phyloP scores from a whole-genome alignment of 148 eudicot genomes.

The Fallopia convolvulus region DNA sequence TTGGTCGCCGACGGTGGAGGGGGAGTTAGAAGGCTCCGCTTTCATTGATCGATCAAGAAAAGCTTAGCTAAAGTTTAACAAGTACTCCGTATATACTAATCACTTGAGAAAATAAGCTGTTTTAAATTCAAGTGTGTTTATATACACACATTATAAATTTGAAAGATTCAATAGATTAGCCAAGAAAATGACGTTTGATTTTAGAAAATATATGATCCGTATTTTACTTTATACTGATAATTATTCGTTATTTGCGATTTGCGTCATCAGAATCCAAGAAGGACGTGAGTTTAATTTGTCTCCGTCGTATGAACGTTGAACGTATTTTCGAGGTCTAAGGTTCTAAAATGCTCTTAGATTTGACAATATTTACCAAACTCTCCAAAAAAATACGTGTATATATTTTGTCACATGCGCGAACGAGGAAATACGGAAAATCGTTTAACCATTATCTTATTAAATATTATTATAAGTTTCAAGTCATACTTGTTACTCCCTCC shows the following conservation, averaged over 20 bases:
- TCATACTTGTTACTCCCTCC: no score
- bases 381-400: not conserved
- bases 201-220: not conserved
- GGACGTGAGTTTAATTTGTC: not conserved
- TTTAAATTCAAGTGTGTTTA: not conserved
- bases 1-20: not conserved
- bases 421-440: not conserved
- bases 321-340: not conserved
- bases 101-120: not conserved
- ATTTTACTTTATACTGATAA: not conserved
- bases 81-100: not conserved
- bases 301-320: not conserved
- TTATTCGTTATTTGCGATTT: not conserved
- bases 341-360: not conserved
- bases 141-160: not conserved
- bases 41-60: not conserved
- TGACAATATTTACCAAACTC: not conserved
- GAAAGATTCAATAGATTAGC: not conserved
- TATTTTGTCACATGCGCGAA: not conserved
- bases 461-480: not conserved
- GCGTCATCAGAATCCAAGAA: not conserved
- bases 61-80: not conserved
- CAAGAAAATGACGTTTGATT: not conserved
- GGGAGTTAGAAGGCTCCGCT: not conserved
- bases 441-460: not conserved